These are phyloP conservation scores for Ilex asprella DNA, from an alignment of 257 asterid genomes.

Conservation along the genomic window DNA sequence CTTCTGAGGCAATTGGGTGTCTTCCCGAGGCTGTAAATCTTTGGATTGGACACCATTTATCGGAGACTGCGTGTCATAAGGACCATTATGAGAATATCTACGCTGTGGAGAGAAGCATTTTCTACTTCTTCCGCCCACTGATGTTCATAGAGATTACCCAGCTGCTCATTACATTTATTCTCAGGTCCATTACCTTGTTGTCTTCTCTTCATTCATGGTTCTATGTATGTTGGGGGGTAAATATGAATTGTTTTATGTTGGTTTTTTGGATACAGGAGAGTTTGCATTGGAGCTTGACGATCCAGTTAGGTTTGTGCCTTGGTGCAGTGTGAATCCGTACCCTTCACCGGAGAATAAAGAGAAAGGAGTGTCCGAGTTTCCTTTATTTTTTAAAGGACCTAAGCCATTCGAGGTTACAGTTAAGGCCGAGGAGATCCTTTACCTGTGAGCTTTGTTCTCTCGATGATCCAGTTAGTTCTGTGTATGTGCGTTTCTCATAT, in stretches of 20 bases:
- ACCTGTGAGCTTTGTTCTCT: slow-evolving; percentile 52
- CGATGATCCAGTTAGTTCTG: neutral
- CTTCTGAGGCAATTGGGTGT: slow-evolving; percentile 70
- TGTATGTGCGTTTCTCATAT: neutral
- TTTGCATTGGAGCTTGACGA: slow-evolving; percentile 61
- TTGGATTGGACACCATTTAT: slow-evolving; percentile 66
- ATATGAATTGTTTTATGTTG: neutral
- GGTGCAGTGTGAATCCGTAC: slow-evolving; percentile 90
- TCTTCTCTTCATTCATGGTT: neutral
- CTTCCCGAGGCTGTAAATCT: slow-evolving; percentile 87
- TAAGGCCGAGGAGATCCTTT: slow-evolving; percentile 83
- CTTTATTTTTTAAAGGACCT: slow-evolving; percentile 71
- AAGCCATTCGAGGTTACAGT: slow-evolving; percentile 84
- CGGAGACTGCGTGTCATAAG: slow-evolving; percentile 80
- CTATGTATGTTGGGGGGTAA: neutral
- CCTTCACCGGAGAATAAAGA: slow-evolving; percentile 44
- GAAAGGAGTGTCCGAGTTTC: slow-evolving; percentile 50
- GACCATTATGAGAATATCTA: slow-evolving; percentile 90
- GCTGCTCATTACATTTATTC: slow-evolving; percentile 56
- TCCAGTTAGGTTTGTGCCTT: slow-evolving; percentile 54
- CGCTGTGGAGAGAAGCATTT: slow-evolving; percentile 90
- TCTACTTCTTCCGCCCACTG: slow-evolving; percentile 81
- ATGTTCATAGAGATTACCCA: slow-evolving; percentile 62
- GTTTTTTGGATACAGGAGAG: slow-evolving; percentile 54
- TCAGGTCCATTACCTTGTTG: slow-evolving; percentile 31